phyloP scores from a whole-genome alignment of 2,329 filamentous ascomycete genomes.

The Phoma sp. region DNA sequence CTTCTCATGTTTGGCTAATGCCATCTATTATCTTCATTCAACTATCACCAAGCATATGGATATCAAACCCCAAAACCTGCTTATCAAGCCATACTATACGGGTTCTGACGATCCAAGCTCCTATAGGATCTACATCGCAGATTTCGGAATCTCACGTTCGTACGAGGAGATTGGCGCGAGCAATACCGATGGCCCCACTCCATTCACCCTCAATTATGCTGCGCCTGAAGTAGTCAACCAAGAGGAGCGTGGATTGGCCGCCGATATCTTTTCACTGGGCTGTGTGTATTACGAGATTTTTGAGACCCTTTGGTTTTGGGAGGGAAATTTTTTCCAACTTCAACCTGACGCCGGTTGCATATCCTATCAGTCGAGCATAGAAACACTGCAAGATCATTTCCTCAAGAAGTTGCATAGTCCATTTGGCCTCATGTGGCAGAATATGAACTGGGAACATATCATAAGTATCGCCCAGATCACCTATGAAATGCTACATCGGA shows the following conservation, averaged over 20 bases:
- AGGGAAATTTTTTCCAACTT: constrained; percentile 22
- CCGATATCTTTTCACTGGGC: constrained; percentile 35
- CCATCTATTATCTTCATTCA: constrained; percentile 24
- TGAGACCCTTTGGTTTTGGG: no score
- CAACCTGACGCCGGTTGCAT: neutral
- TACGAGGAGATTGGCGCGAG: constrained; percentile 7
- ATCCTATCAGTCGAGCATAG: no score
- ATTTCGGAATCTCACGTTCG: constrained; percentile 33
- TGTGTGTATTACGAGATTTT: constrained; percentile 32
- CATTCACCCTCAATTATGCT: constrained; percentile 4
- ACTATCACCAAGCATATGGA: constrained; percentile 34
- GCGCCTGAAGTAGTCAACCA: constrained; percentile 13
- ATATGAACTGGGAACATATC: no score
- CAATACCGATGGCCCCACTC: neutral
- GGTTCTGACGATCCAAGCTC: no score
- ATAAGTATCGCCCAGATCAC: no score
- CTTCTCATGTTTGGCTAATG: constrained; percentile 22
- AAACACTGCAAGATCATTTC: no score
- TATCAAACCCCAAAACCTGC: constrained; percentile 36
- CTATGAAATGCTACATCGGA: no score
- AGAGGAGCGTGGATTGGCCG: constrained; percentile 18
- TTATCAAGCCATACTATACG: constrained; percentile 17
- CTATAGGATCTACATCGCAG: constrained; percentile 29
- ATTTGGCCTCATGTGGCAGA: no score
- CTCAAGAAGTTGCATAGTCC: no score